Base-by-base conservation (phyloP, 208 protist species). In the Spongospora subterranea region DNA sequence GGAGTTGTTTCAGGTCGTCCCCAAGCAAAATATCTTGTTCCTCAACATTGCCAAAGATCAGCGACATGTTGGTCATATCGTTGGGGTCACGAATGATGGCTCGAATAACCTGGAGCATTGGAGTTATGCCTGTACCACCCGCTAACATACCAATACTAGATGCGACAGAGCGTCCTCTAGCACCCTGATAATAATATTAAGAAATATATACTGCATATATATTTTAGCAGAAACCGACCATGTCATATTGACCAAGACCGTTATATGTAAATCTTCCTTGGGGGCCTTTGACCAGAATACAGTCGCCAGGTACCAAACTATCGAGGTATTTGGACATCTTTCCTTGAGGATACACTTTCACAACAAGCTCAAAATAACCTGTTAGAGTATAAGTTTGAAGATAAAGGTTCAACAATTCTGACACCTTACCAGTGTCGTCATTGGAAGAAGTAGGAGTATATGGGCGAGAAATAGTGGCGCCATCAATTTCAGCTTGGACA, bases 51-150 rank as follows among this genome's bases (percentile, higher is more conserved):
- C 88, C 91, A 40, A 88, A 93, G 0, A 93, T 50, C 35, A 93
- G 66, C 13, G 71, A 90, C 11, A 93, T 88, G 38, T 53, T 29
- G 17, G 91, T 93, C 45, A 29, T 89, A 65, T 93, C 91, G 0
- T 50, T 71, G 0, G 90, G 50, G 60, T 93, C 77, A 29, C 45
- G 40, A 20, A 93, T 32, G 77, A 93, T 92, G 0, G 88, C 77
- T 0, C 82, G 40, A 39, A 93, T 91, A 0, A 93, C 90, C 77
- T 93, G 92, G 35, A 92, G 90, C 92, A 93, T 93, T 1, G 92
- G 92, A 0, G 92, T 93, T 46, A 93, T 93, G 32, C 92, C 92
- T 0, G 92, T 93, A 0, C 92, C 92, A 39, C 92, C 92, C 0
- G 90, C 77, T 45, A 92, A 45, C 90, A 93, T 93, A 29, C 50